Base-by-base conservation (phyloP, 495 filamentous ascomycete species). In the Monascus purpureus region DNA sequence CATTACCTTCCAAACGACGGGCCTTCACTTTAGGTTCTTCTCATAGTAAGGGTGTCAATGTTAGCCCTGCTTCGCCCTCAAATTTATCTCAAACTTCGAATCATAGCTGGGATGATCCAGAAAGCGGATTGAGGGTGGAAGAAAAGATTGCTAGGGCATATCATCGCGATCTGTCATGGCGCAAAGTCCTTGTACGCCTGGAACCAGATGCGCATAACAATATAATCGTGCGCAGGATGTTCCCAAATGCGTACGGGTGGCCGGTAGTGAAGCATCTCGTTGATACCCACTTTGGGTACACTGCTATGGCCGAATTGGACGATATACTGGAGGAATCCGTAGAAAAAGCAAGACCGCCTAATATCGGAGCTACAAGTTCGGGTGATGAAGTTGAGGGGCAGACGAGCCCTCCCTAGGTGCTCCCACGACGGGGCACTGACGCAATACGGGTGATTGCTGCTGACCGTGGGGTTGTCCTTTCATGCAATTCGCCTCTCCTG, bases 181-280 rank as follows among this genome's bases (percentile, higher is more conserved):
- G 90, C 8, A 97, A 97, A 50, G 90, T 96, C 2, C 72, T 97
- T 7, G 90, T 96, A 13, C 74, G 87, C 26, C 67, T 97, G 6
- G 90, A 97, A 49, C 90, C 90, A 1, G 90, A 97, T 63, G 90
- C 90, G 2, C 90, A 97, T 53, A 97, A 97, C 55, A 97, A 97
- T 50, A 88, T 97, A 36, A 79, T 94, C 37, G 90, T 97, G 13
- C 78, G 90, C 16, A 75, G 90, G 18, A 88, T 82, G 73, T 96
- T 97, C 42, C 79, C 86, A 35, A 97, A 97, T 50, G 90, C 90
- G 0, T 93, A 93, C 46, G 90, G 90, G 2, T 97, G 90, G 90
- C 87, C 88, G 0, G 90, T 97, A 4, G 65, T 95, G 28, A 81
- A 93, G 48, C 90, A 97, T 50, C 58, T 96, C 2, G 82, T 87